Conservation (phyloP, 257 asterid genomes). For the Solanum tarijense region DNA sequence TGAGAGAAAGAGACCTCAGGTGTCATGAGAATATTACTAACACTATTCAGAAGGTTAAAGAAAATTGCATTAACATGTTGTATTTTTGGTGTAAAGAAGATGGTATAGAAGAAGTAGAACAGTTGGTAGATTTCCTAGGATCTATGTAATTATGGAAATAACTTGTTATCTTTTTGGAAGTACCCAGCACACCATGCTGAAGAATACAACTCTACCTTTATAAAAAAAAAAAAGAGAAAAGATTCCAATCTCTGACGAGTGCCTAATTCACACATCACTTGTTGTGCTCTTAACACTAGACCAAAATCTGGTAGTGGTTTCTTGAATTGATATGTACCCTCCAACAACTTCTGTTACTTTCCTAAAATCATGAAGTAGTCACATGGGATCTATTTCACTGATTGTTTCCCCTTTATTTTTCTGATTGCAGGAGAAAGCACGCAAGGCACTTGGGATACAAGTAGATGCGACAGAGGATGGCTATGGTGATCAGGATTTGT, state of each 20-base stretch:
- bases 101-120: not conserved
- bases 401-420: slow-evolving; percentile 2
- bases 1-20: not conserved
- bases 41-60: not conserved
- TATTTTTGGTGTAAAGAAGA: not conserved
- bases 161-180: not conserved
- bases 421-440: slow-evolving; percentile 67
- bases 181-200: not conserved
- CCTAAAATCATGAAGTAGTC: not conserved
- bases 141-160: not conserved
- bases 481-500: slow-evolving; percentile 67
- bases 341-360: not conserved
- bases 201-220: not conserved
- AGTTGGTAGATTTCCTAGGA: not conserved
- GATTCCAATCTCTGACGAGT: not conserved
- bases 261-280: not conserved
- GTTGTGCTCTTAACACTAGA: not conserved
- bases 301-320: not conserved
- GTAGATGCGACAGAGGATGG: slow-evolving; percentile 65
- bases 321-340: not conserved
- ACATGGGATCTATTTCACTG: not conserved
- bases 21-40: not conserved
- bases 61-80: not conserved
- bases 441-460: slow-evolving; percentile 76
- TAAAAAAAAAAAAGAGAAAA: not conserved